Percentiles rank a stretch among this genome's conserved stretches.
Conservation (phyloP, 768 basidiomycete species). For the Trametes cubensis region DNA sequence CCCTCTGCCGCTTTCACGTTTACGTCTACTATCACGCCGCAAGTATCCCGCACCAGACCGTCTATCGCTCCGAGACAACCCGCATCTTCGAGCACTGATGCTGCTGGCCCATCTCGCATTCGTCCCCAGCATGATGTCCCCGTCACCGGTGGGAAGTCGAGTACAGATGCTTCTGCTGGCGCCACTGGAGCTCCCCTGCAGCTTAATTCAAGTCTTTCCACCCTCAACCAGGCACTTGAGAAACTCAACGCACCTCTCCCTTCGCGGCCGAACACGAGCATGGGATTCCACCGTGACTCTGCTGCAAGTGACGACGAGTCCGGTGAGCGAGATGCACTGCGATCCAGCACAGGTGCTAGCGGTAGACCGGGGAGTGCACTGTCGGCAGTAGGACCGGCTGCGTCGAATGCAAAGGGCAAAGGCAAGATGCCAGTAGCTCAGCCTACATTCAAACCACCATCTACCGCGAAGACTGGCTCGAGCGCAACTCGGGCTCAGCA, state of each 20-base stretch:
- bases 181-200: background rate
- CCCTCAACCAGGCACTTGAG: constrained; percentile 67
- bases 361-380: constrained; percentile 16
- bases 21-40: constrained; percentile 1
- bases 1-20: constrained; percentile 1
- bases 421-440: background rate
- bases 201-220: constrained; percentile 48
- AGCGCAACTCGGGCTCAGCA: background rate
- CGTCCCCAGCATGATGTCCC: background rate
- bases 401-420: constrained; percentile 3
- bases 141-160: background rate
- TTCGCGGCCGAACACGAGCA: constrained; percentile 64
- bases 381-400: constrained; percentile 14
- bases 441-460: background rate
- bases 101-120: background rate
- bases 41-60: background rate
- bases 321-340: background rate
- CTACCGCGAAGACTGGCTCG: background rate
- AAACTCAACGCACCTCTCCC: constrained; percentile 71
- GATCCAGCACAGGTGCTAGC: constrained; percentile 20
- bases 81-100: background rate
- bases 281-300: constrained; percentile 56
- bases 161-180: background rate
- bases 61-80: background rate
- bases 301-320: constrained; percentile 33